These are phyloP conservation scores for Hypsizygus ulmarius DNA, from an alignment of 1,284 basidiomycete genomes.

Conservation along the genomic window DNA sequence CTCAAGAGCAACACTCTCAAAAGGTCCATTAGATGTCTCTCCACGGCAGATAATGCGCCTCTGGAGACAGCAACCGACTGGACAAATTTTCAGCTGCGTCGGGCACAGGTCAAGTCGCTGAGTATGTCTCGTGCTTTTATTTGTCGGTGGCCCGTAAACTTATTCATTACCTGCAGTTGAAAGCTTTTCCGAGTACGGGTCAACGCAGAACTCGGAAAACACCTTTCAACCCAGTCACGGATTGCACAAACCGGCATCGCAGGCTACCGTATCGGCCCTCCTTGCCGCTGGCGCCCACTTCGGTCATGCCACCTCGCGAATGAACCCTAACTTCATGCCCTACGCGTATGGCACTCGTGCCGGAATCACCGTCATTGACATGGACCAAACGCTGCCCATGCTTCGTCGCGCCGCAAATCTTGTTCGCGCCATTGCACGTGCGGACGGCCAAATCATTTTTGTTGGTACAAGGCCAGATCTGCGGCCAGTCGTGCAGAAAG, in stretches of 20 bases:
- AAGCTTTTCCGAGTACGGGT: conserved; percentile 70
- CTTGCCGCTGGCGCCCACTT: conserved; percentile 93
- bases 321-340: conserved; percentile 88
- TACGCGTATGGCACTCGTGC: conserved; percentile 93
- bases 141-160: conserved; percentile 8
- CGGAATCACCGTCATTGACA: conserved; percentile 91
- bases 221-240: conserved; percentile 74
- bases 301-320: conserved; percentile 81
- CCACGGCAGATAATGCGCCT: conserved; percentile 30
- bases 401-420: conserved; percentile 89
- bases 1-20: conserved; percentile 18
- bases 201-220: conserved; percentile 69
- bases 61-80: conserved; percentile 59
- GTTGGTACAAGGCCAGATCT: conserved; percentile 86
- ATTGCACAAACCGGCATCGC: conserved; percentile 62
- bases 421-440: conserved; percentile 77
- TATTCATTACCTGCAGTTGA: conserved; percentile 46
- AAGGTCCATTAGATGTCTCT: conserved; percentile 22
- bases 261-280: conserved; percentile 85
- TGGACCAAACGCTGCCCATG: conserved; percentile 91
- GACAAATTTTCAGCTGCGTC: conserved; percentile 56
- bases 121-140: conserved; percentile 39
- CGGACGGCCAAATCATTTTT: conserved; percentile 87
- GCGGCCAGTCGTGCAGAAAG: conserved; percentile 73
- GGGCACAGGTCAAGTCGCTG: conserved; percentile 51